Conservation (phyloP, 352 stramenopile genomes). For the Phytopythium sindhum region DNA sequence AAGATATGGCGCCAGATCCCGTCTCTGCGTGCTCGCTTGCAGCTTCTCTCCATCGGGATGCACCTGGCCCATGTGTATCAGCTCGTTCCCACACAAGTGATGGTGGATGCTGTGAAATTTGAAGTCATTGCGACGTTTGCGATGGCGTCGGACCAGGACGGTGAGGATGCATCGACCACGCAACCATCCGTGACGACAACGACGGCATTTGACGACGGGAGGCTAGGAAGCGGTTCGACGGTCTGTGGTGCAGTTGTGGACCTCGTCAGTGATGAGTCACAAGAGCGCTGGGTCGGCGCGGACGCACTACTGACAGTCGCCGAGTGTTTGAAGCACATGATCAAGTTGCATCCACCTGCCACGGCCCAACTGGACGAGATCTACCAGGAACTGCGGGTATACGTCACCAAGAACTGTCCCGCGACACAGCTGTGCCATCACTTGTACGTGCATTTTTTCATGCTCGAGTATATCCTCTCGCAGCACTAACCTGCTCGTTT, state of each 20-base stretch:
- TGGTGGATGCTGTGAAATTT: constrained; percentile 40
- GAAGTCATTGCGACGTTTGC: constrained; percentile 18
- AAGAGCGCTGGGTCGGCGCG: constrained; percentile 11
- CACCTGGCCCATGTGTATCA: constrained; percentile 33
- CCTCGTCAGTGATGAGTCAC: constrained; percentile 6
- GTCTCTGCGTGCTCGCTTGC: constrained; percentile 42
- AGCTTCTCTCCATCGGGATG: constrained; percentile 58
- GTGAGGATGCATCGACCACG: constrained; percentile 7
- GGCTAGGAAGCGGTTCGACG: constrained; percentile 22
- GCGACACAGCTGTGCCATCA: background rate
- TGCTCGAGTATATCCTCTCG: background rate
- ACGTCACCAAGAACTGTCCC: constrained; percentile 1
- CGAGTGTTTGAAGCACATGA: constrained; percentile 35
- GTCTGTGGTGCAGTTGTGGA: background rate
- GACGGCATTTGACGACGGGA: constrained; percentile 36
- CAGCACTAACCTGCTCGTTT: background rate
- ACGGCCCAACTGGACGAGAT: constrained; percentile 21
- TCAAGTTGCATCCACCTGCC: constrained; percentile 22
- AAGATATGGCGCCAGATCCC: constrained; percentile 41
- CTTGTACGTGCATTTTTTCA: constrained; percentile 1
- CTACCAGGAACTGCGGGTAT: constrained; percentile 23
- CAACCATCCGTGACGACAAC: background rate
- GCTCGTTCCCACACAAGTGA: constrained; percentile 26
- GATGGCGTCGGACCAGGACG: constrained; percentile 10
- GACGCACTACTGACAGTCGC: constrained; percentile 35